Conservation (phyloP, 805 yeast genomes). For the Candida mattraensis region DNA sequence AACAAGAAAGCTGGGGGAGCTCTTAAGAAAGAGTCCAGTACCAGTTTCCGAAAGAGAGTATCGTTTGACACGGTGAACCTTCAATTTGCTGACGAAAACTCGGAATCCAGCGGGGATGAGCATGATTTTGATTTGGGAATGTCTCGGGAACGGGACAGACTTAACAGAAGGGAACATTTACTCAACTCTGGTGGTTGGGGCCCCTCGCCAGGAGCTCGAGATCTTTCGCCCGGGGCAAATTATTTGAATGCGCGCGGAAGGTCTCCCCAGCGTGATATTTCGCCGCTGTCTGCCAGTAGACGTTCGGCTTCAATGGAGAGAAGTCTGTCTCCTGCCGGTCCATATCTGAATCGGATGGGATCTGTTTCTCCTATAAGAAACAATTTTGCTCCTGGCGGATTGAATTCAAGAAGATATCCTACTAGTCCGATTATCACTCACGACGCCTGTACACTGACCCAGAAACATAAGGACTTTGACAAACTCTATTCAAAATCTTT, state of each 20-base stretch:
- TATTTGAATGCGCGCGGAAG: constrained; percentile 16
- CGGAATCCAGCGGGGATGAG: constrained; percentile 18
- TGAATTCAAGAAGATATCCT: constrained; percentile 29
- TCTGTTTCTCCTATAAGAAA: constrained; percentile 24
- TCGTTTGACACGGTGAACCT: constrained; percentile 56
- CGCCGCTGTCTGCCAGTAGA: constrained; percentile 13
- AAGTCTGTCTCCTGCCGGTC: constrained; percentile 23
- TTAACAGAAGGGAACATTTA: constrained; percentile 11
- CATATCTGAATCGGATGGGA: constrained; percentile 14
- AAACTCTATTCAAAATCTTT: constrained; percentile 42
- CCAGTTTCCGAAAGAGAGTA: constrained; percentile 35
- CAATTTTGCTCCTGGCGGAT: constrained; percentile 6
- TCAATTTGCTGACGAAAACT: constrained; percentile 29
- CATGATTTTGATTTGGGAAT: constrained; percentile 22
- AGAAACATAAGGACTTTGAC: constrained; percentile 48
- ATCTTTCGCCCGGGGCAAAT: constrained; percentile 22
- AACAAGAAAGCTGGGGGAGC: not conserved
- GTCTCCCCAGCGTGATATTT: constrained; percentile 21
- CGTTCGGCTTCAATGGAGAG: constrained; percentile 17
- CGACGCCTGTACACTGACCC: constrained; percentile 44
- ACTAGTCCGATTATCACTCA: constrained; percentile 39
- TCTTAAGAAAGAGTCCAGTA: constrained; percentile 1
- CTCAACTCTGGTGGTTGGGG: constrained; percentile 27
- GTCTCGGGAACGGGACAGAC: constrained; percentile 11
- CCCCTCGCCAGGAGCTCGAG: constrained; percentile 18